Base-by-base conservation (phyloP, 1,284 basidiomycete species). In the Clitocybe nebularis region DNA sequence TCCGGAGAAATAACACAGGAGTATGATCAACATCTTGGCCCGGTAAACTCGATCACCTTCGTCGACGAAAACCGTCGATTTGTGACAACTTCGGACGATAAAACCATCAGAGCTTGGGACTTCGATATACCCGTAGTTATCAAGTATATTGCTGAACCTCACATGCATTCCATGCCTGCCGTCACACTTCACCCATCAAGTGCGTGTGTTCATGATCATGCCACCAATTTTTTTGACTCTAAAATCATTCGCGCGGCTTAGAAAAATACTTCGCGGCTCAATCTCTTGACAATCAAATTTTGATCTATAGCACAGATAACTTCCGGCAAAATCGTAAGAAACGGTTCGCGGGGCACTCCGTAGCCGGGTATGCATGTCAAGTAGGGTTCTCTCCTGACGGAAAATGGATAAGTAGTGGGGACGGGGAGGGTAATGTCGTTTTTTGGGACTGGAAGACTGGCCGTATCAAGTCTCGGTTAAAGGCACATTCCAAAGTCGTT, bases 391-490 rank as follows among this genome's bases (percentile, higher is more conserved):
- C 93, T 16, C 94, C 96, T 0, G 96, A 99, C 60, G 96, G 96
- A 11, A 91, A 92, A 63, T 95, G 92, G 84, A 85, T 99, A 55
- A 94, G 90, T 55, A 94, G 91, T 41, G 96, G 96, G 21, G 95
- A 98, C 56, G 89, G 90, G 2, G 83, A 87, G 49, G 96, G 96
- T 1, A 93, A 96, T 62, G 75, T 99, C 33, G 90, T 98, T 10
- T 96, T 98, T 66, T 99, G 95, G 96, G 96, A 99, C 66, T 99
- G 93, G 92, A 99, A 98, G 71, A 93, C 84, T n/a, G 89, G 92
- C 3, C 81, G 89, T 50, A 90, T 99, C 61, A 88, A 93, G 64
- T 94, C 91, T 50, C 72, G 93, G 34, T 67, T 99, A 45, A 80
- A 83, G 46, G 90, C 90, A 4, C 96, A 99, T 63, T 83, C 79